phyloP scores from a whole-genome alignment of 208 protist species.

The Tritrichomonas musculus region DNA sequence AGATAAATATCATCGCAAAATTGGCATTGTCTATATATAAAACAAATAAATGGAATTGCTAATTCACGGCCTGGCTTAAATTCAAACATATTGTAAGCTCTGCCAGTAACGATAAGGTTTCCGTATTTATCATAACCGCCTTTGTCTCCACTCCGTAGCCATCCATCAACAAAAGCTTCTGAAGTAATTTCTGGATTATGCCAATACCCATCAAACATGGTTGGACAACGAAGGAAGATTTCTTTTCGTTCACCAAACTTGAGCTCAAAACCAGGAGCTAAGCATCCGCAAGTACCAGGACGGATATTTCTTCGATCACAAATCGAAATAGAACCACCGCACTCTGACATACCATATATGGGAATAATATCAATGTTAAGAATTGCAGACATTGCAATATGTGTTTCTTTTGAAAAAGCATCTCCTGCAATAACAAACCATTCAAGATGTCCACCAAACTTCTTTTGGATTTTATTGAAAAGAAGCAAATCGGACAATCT shows the following conservation, averaged over 20 bases:
- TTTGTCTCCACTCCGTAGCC: neutral
- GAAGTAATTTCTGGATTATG: neutral
- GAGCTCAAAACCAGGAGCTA: neutral
- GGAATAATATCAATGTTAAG: neutral
- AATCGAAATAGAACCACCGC: neutral
- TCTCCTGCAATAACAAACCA: slow-evolving; percentile 24
- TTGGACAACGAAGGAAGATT: neutral
- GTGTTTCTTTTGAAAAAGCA: neutral
- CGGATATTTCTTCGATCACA: neutral
- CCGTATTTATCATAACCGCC: neutral
- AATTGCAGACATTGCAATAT: neutral
- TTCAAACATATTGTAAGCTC: neutral
- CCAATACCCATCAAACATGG: neutral
- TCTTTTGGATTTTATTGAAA: neutral
- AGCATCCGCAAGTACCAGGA: neutral
- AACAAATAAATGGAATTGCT: neutral
- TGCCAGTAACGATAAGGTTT: neutral
- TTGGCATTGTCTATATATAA: neutral
- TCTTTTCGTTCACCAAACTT: neutral
- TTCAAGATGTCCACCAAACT: neutral
- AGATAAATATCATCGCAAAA: neutral
- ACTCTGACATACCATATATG: neutral
- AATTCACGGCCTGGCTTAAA: neutral
- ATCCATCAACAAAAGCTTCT: neutral
- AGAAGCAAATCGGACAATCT: neutral